A percentile compares a stretch with the other conserved stretches of the same genome.
Conservation (phyloP, 2,329 filamentous ascomycete species). For the Atkinsonella texensis region DNA sequence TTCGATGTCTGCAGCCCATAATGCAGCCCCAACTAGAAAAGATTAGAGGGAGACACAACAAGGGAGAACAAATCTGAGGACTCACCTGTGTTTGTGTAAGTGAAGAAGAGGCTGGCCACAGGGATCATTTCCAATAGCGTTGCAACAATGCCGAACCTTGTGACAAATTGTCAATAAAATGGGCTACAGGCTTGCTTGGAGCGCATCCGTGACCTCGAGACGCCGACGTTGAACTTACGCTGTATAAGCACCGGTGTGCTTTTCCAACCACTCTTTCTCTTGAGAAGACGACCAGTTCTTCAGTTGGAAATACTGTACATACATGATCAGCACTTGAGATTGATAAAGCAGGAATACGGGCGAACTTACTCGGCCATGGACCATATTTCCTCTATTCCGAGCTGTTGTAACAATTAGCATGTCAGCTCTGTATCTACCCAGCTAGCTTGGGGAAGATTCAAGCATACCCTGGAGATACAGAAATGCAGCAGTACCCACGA, state of each 20-base stretch:
- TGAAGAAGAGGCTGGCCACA: constrained; percentile 68
- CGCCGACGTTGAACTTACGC: constrained; percentile 42
- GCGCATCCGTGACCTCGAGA: not conserved
- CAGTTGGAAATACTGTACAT: constrained; percentile 69
- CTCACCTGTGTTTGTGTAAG: constrained; percentile 73
- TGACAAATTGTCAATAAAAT: constrained; percentile 7
- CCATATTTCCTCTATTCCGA: constrained; percentile 32
- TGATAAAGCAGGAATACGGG: not conserved
- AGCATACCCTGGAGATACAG: constrained; percentile 57
- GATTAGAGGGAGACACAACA: not conserved
- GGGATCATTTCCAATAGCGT: constrained; percentile 79
- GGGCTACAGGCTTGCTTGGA: not conserved
- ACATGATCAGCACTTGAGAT: constrained; percentile 6
- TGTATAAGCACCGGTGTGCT: constrained; percentile 65
- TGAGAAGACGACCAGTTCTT: constrained; percentile 65
- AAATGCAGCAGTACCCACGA: constrained; percentile 75
- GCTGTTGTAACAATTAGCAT: constrained; percentile 19
- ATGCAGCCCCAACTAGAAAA: constrained; percentile 62
- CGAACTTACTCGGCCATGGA: constrained; percentile 41
- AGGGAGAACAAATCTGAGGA: not conserved
- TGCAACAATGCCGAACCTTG: constrained; percentile 61
- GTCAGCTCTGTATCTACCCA: no score
- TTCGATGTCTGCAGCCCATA: constrained; percentile 90
- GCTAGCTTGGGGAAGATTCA: not conserved
- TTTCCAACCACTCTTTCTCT: constrained; percentile 55